These are phyloP conservation scores for Malassezia brasiliensis DNA, from an alignment of 1,284 basidiomycete genomes.

Conservation along the genomic window DNA sequence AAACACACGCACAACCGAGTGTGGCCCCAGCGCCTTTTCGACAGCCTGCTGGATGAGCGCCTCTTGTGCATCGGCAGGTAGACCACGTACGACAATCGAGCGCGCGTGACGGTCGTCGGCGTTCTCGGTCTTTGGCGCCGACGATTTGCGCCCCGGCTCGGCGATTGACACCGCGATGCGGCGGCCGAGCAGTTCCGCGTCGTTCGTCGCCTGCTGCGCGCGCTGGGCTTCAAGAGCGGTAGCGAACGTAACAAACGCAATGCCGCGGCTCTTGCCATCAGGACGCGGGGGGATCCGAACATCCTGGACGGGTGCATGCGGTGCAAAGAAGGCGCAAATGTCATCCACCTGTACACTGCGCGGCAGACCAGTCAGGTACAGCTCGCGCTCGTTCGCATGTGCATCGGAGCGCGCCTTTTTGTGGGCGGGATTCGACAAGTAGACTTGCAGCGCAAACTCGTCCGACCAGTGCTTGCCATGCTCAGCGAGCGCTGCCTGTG, in stretches of 20 bases:
- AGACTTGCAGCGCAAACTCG: constrained; percentile 63
- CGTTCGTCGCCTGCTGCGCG: constrained; percentile 37
- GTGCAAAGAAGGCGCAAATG: constrained; percentile 62
- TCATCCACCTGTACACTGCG: constrained; percentile 65
- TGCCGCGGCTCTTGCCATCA: constrained; percentile 66
- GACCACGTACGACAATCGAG: constrained; percentile 23
- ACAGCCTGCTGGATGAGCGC: constrained; percentile 43
- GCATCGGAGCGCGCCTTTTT: constrained; percentile 80
- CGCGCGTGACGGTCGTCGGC: constrained; percentile 14
- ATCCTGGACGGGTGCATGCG: constrained; percentile 66
- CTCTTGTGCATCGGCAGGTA: constrained; percentile 43
- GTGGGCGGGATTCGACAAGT: constrained; percentile 78
- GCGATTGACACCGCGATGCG: constrained; percentile 31
- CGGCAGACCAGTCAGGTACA: constrained; percentile 74
- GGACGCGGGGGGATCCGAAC: constrained; percentile 67
- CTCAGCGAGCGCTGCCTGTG: constrained; percentile 66
- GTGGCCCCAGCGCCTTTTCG: constrained; percentile 25
- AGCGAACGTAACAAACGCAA: constrained; percentile 86
- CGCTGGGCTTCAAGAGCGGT: constrained; percentile 31
- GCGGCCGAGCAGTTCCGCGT: constrained; percentile 30
- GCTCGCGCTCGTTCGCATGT: constrained; percentile 65
- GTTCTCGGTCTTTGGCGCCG: neutral
- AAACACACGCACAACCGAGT: constrained; percentile 27
- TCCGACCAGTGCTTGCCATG: constrained; percentile 62
- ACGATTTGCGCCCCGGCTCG: constrained; percentile 5